These are phyloP conservation scores for Globisporangium camurandrum DNA, from an alignment of 352 stramenopile genomes.

Conservation along the genomic window DNA sequence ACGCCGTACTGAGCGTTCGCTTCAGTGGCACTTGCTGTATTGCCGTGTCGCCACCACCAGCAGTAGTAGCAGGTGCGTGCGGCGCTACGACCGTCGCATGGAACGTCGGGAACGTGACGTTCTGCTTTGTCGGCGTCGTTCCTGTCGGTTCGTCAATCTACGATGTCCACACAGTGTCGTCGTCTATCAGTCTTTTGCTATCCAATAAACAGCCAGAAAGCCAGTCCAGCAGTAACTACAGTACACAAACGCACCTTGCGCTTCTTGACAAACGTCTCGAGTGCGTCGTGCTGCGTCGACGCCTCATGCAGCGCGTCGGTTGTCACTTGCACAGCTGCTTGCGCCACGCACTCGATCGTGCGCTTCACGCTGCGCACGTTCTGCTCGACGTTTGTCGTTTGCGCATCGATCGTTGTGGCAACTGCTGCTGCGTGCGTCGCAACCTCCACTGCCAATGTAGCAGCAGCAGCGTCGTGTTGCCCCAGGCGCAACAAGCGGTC, in stretches of 20 bases:
- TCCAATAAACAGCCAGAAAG: no score
- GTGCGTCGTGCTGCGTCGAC: conserved; percentile 23
- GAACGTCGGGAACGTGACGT: conserved; percentile 30
- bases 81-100: conserved; percentile 24
- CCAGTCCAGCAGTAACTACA: background rate
- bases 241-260: conserved; percentile 20
- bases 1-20: conserved; percentile 3
- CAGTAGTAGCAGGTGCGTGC: background rate
- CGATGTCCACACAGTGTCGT: background rate
- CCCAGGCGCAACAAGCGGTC: no score
- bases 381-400: conserved; percentile 17
- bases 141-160: conserved; percentile 32
- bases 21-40: background rate
- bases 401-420: conserved; percentile 2
- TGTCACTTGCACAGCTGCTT: conserved; percentile 15
- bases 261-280: conserved; percentile 44
- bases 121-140: conserved; percentile 36
- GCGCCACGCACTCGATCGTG: no score
- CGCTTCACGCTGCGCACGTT: conserved; percentile 24
- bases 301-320: conserved; percentile 17
- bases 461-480: no score
- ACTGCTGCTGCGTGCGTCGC: background rate
- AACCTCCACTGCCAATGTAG: no score
- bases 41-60: background rate
- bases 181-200: background rate